phyloP scores from a whole-genome alignment of 768 basidiomycete genomes.

The Psilocybe azurescens region DNA sequence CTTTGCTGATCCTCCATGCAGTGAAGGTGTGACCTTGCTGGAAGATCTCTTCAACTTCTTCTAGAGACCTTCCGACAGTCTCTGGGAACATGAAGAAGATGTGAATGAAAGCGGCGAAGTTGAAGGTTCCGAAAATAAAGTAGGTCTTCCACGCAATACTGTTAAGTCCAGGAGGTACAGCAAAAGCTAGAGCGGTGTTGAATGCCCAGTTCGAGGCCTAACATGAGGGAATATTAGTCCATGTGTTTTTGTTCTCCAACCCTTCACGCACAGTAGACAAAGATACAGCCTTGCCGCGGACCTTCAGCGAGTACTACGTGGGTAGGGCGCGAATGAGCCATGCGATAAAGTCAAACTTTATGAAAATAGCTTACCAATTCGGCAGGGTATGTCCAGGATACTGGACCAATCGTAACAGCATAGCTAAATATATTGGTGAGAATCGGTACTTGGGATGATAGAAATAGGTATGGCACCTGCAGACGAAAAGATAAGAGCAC shows the following conservation, averaged over 20 bases:
- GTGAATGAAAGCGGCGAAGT: slow-evolving; percentile 73
- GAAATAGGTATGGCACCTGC: slow-evolving; percentile 36
- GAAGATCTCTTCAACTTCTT: slow-evolving; percentile 84
- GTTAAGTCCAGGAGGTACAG: slow-evolving; percentile 72
- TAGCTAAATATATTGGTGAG: slow-evolving; percentile 41
- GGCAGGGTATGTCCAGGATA: slow-evolving; percentile 76
- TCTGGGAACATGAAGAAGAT: slow-evolving; percentile 84
- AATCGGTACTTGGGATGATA: background rate
- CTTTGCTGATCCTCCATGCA: slow-evolving; percentile 70
- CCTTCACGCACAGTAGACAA: slow-evolving; percentile 48
- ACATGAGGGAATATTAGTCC: background rate
- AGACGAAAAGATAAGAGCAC: slow-evolving; percentile 79
- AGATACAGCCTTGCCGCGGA: slow-evolving; percentile 63
- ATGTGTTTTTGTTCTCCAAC: too few relatives aligned
- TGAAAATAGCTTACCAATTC: slow-evolving; percentile 47
- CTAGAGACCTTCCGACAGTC: slow-evolving; percentile 72
- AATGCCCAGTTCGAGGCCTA: slow-evolving; percentile 62
- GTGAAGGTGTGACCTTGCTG: slow-evolving; percentile 68
- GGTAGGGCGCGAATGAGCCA: background rate
- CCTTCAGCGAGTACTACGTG: slow-evolving; percentile 57
- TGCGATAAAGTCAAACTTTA: background rate
- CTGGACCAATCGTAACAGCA: slow-evolving; percentile 79
- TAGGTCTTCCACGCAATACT: slow-evolving; percentile 77
- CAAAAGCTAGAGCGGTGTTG: slow-evolving; percentile 78
- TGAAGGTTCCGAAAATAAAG: slow-evolving; percentile 81